Evolutionary conservation across 352 stramenopile species (phyloP), one percentile per base, ranked within the genome.

Genomic region (Phytophthora citricola): DNA sequence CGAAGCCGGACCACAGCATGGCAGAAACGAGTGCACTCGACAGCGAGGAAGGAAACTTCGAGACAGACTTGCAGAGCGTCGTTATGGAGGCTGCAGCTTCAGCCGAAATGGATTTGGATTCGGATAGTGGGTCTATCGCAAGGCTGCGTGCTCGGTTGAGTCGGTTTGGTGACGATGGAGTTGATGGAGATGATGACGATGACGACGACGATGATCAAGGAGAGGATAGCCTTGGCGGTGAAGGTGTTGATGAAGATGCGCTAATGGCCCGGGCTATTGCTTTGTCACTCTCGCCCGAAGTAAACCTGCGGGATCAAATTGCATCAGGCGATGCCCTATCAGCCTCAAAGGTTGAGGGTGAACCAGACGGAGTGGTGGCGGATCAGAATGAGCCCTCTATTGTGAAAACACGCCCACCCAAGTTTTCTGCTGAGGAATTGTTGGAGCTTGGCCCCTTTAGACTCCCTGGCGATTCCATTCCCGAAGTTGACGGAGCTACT

Each of bases 201-300:
- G 74, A 87, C 5, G 81, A 90, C 0, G 75, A 87, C 38, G 67
- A 82, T 44, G 65, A 70, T 40, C 73, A 87, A 59, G 81, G 77
- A 34, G 73, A 71, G 17, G 73, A 73, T 6, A 87, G 72, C 36
- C 71, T 78, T 45, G 75, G 76, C 15, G 80, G 80, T 56, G 85
- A 92, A 80, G 85, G 82, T 5, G 83, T 93, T 24, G 88, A 96
- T 63, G 89, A 96, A 79, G 89, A 96, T 53, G 89, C 84, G 11
- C 62, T 96, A n/a, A 96, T 96, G 89, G 89, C 89, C 14, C 78
- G 87, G 49, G 89, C 89, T 31, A 96, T 96, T 40, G 89, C 89
- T 5, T 72, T 96, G n/a, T 96, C 89, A 6, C 67, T 96, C 4
- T 96, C 89, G 3, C 84, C 89, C 1, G 89, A 95, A 66, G 78